Evolutionary conservation across 352 stramenopile genomes (phyloP).

Genomic region (Albugo laibachii): DNA sequence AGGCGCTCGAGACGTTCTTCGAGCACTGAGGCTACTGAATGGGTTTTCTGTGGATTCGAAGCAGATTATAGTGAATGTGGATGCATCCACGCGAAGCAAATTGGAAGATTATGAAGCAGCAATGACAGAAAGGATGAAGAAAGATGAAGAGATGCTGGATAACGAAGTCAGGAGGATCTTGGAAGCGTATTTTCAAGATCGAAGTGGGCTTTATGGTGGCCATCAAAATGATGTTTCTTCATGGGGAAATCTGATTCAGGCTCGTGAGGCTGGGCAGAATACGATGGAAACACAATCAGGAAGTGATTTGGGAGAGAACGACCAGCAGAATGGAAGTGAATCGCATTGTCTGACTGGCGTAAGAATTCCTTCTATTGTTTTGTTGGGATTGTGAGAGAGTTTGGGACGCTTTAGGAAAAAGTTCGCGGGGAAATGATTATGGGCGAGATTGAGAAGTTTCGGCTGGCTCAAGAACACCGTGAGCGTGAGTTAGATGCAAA

Average conservation of each 20-base stretch:
- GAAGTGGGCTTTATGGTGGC: conserved; percentile 13
- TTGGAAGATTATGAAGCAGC: conserved; percentile 12
- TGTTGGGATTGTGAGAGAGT: background rate
- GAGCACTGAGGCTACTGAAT: conserved; percentile 23
- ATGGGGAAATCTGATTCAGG: conserved; percentile 13
- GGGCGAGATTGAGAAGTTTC: conserved; percentile 25
- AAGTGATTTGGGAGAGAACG: too few species aligned
- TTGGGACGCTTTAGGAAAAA: conserved; percentile 5
- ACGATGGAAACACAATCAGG: background rate
- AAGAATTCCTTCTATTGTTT: background rate
- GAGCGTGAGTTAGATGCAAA: conserved; percentile 16
- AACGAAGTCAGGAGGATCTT: conserved; percentile 10
- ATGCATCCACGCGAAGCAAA: conserved; percentile 16
- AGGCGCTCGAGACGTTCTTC: conserved; percentile 14
- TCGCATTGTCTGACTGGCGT: background rate
- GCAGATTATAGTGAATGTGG: conserved; percentile 21
- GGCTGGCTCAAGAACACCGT: conserved; percentile 18
- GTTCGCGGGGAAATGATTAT: conserved; percentile 20
- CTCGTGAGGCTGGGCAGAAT: background rate
- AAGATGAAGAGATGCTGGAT: conserved; percentile 11
- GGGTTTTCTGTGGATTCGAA: conserved; percentile 20
- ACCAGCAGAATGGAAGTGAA: background rate
- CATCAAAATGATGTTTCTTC: conserved; percentile 17
- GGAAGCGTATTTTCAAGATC: conserved; percentile 13
- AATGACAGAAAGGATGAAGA: conserved; percentile 10